Evolutionary conservation across 2,329 filamentous ascomycete genomes (phyloP).

Genomic region (Verticillium albo-atrum): DNA sequence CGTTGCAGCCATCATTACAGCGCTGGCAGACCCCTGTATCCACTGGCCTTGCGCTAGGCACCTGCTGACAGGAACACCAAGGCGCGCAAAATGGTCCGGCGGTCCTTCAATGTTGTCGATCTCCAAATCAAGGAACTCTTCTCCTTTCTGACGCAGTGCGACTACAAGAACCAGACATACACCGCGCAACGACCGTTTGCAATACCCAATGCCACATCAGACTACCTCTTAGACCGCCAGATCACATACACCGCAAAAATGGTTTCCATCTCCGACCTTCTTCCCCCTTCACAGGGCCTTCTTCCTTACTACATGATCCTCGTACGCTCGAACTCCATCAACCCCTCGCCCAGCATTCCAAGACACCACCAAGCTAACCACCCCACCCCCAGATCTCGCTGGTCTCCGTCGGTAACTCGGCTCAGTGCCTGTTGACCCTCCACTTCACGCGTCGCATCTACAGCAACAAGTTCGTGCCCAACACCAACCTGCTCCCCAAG

Average conservation of each 20-base stretch:
- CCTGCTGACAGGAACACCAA: neutral
- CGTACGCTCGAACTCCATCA: conserved; percentile 29
- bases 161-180: neutral
- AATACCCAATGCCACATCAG: no score
- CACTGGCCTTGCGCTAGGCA: no score
- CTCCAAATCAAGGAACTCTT: neutral
- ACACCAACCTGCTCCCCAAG: conserved; percentile 36
- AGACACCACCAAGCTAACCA: neutral
- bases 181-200: no score
- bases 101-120: neutral
- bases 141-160: neutral
- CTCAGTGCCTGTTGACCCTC: conserved; percentile 78
- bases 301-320: conserved; percentile 56
- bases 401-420: conserved; percentile 76
- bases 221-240: neutral
- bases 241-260: conserved; percentile 23
- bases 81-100: neutral
- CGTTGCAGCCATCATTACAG: neutral
- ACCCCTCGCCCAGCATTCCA: neutral
- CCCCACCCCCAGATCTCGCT: conserved; percentile 62
- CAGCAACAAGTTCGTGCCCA: conserved; percentile 57
- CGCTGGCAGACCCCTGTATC: no score
- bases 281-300: conserved; percentile 47
- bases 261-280: conserved; percentile 38
- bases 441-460: conserved; percentile 86